Conservation (phyloP, 805 yeast species). For the Candida boleticola region DNA sequence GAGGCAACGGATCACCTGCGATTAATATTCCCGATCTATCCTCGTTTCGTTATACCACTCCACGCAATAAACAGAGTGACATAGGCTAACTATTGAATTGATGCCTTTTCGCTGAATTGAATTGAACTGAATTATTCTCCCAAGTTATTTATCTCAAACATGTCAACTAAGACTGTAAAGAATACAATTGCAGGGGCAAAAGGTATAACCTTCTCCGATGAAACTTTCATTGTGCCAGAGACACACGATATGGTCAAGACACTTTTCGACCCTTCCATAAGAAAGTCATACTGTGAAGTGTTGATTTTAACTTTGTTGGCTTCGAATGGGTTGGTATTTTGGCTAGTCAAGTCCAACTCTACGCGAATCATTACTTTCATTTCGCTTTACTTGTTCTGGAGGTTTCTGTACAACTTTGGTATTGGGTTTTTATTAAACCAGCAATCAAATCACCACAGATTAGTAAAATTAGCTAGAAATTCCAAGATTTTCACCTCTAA, state of each 20-base stretch:
- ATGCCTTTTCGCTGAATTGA: too few relatives aligned
- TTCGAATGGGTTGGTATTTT: constrained; percentile 32
- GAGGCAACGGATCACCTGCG: too few relatives aligned
- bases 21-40: too few relatives aligned
- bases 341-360: constrained; percentile 20
- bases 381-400: constrained; percentile 66
- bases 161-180: too few relatives aligned
- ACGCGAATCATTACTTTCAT: constrained; percentile 41
- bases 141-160: too few relatives aligned
- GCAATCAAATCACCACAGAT: constrained; percentile 58
- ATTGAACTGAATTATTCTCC: too few relatives aligned
- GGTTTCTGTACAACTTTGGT: constrained; percentile 75
- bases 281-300: constrained; percentile 66
- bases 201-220: constrained; percentile 47
- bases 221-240: constrained; percentile 49
- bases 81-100: too few relatives aligned
- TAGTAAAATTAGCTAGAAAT: constrained; percentile 52
- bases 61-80: too few relatives aligned
- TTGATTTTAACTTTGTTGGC: constrained; percentile 45
- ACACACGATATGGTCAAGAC: constrained; percentile 86
- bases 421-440: constrained; percentile 65
- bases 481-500: constrained; percentile 34
- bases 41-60: too few relatives aligned
- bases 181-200: constrained; percentile 27
- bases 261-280: constrained; percentile 70